Conservation (phyloP, 2,329 filamentous ascomycete genomes). For the Trichoderma brevicompactum region DNA sequence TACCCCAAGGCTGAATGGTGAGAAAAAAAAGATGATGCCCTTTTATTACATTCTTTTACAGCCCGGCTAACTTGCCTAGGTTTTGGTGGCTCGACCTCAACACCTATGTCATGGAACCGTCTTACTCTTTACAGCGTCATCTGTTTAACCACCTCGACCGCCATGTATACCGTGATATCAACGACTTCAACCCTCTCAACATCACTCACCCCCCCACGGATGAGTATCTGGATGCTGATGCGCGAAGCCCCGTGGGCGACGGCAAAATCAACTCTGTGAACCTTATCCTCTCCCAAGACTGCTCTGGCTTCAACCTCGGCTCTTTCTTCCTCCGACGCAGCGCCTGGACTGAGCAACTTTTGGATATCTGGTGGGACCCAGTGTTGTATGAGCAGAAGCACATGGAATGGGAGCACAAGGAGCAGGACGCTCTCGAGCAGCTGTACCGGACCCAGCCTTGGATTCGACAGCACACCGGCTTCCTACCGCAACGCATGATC, state of each 20-base stretch:
- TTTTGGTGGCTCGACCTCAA: slow-evolving; percentile 99
- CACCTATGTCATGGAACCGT: slow-evolving; percentile 97
- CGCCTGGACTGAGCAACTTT: slow-evolving; percentile 84
- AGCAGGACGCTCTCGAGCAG: slow-evolving; percentile 93
- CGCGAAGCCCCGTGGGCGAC: slow-evolving; percentile 76
- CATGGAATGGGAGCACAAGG: slow-evolving; percentile 99
- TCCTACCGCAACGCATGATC: slow-evolving; percentile 87
- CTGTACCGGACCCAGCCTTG: slow-evolving; percentile 91
- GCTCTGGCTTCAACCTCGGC: slow-evolving; percentile 92
- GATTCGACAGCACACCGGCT: slow-evolving; percentile 86
- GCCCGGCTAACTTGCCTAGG: slow-evolving; percentile 65
- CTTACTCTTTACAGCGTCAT: slow-evolving; percentile 85
- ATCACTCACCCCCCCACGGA: slow-evolving; percentile 81
- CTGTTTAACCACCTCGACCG: slow-evolving; percentile 80
- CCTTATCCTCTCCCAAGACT: slow-evolving; percentile 89
- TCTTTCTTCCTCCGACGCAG: slow-evolving; percentile 91
- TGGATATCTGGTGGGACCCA: slow-evolving; percentile 98
- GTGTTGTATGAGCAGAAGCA: slow-evolving; percentile 97
- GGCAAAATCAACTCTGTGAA: slow-evolving; percentile 79
- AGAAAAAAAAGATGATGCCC: slow-evolving; percentile 38
- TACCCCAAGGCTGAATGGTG: slow-evolving; percentile 97
- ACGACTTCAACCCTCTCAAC: slow-evolving; percentile 92
- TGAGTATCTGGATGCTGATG: slow-evolving; percentile 74
- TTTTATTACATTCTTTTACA: slow-evolving; percentile 15
- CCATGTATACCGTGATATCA: slow-evolving; percentile 91